A percentile compares a stretch with the other conserved stretches of the same genome.
Conservation (phyloP, 768 basidiomycete species). For the Boletus barrowsii region DNA sequence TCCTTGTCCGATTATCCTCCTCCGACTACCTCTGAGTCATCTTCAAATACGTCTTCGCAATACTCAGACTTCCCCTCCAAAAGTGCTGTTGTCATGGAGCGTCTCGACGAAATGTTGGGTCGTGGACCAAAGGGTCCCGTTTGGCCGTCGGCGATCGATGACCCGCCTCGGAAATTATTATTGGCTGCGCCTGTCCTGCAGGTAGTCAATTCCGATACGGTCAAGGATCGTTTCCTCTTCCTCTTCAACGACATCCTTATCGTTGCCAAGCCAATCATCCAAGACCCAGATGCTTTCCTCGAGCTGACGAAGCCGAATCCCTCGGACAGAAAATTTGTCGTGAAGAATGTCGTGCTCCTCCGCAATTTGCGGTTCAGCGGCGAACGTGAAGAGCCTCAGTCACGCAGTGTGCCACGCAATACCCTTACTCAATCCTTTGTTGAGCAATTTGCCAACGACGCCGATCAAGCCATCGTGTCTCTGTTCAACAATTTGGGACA, state of each 20-base stretch:
- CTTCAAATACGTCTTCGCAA: conserved; percentile 69
- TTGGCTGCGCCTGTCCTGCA: conserved; percentile 86
- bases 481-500: conserved; percentile 61
- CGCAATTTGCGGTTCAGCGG: conserved; percentile 62
- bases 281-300: conserved; percentile 60
- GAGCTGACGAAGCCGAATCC: conserved; percentile 55
- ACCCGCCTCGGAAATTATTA: conserved; percentile 83
- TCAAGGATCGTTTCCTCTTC: conserved; percentile 95
- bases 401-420: conserved; percentile 50
- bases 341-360: conserved; percentile 87
- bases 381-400: conserved; percentile 63
- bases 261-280: conserved; percentile 84
- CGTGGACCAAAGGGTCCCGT: conserved; percentile 56
- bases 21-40: conserved; percentile 69
- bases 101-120: conserved; percentile 67
- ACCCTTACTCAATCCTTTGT: conserved; percentile 71
- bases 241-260: conserved; percentile 95
- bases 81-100: conserved; percentile 58
- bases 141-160: conserved; percentile 69
- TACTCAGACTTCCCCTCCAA: conserved; percentile 50
- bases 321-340: conserved; percentile 73
- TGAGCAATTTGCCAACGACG: conserved; percentile 73
- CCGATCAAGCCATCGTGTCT: conserved; percentile 72
- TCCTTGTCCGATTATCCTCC: conserved; percentile 70
- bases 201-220: conserved; percentile 89